These are phyloP conservation scores for Musa beccarii DNA, from an alignment of 176 grass and related monocot genomes.

Conservation along the genomic window DNA sequence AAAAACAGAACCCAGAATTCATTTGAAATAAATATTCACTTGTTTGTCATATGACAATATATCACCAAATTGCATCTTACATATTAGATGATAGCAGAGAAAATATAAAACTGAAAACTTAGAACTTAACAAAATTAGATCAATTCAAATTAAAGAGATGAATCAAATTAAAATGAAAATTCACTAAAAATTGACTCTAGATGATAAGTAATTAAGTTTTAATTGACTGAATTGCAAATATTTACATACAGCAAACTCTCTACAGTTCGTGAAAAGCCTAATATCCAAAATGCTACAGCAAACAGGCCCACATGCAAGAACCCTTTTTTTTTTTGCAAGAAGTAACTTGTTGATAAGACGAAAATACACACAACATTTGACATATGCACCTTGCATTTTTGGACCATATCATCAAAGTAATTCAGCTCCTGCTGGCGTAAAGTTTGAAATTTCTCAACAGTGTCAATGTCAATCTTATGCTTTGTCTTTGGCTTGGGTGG, in stretches of 20 bases:
- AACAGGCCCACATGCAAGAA: no score
- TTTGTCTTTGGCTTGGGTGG: slow-evolving; percentile 98
- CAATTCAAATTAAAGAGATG: not conserved
- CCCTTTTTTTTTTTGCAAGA: not conserved
- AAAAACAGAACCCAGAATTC: not conserved
- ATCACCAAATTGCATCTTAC: not conserved
- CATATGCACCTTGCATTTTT: slow-evolving; percentile 85
- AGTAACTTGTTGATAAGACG: not conserved
- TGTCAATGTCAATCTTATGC: slow-evolving; percentile 99
- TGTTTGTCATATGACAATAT: not conserved
- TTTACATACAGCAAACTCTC: no score
- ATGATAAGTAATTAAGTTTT: not conserved
- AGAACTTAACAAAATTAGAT: not conserved
- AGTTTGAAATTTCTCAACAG: slow-evolving; percentile 86
- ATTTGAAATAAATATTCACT: not conserved
- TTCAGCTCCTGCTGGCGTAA: slow-evolving; percentile 68
- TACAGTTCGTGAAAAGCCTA: no score
- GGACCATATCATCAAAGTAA: slow-evolving; percentile 99
- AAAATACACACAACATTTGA: not conserved
- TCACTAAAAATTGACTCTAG: not conserved
- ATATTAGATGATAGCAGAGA: not conserved
- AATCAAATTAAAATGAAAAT: not conserved
- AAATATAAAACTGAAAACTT: not conserved
- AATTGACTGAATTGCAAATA: not conserved
- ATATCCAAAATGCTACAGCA: no score